Conservation (phyloP, 2,329 filamentous ascomycete genomes). For the Escovopsis sp. region DNA sequence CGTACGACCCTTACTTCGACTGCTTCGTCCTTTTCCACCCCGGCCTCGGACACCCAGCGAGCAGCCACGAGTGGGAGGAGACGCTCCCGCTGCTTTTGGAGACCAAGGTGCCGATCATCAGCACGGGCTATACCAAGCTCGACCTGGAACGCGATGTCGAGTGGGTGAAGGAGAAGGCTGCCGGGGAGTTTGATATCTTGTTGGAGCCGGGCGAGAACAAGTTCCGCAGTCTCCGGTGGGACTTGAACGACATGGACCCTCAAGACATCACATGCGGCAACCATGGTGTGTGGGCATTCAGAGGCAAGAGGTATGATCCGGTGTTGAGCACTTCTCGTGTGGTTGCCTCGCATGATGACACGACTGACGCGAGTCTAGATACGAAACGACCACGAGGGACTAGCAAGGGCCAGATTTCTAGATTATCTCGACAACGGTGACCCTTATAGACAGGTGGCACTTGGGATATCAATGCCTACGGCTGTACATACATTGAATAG, state of each 20-base stretch:
- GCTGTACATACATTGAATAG: too few species aligned
- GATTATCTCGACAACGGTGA: too few species aligned
- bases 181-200: slow-evolving; percentile 82
- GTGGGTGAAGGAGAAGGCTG: slow-evolving; percentile 74
- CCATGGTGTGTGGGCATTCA: slow-evolving; percentile 94
- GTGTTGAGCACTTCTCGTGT: not conserved
- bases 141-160: slow-evolving; percentile 89
- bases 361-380: slow-evolving; percentile 28
- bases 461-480: too few species aligned
- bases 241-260: slow-evolving; percentile 88
- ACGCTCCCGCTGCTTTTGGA: slow-evolving; percentile 81
- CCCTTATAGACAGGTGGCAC: too few species aligned
- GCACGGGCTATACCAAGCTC: slow-evolving; percentile 88
- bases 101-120: slow-evolving; percentile 89
- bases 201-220: slow-evolving; percentile 86
- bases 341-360: not conserved
- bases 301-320: slow-evolving; percentile 71
- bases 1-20: slow-evolving; percentile 97
- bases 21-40: slow-evolving; percentile 96
- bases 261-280: slow-evolving; percentile 92
- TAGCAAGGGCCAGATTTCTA: slow-evolving; percentile 4
- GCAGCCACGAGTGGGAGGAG: slow-evolving; percentile 84
- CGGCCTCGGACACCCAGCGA: slow-evolving; percentile 85
- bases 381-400: slow-evolving; percentile 48
- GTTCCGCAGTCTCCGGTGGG: slow-evolving; percentile 91